Evolutionary conservation across 208 protist genomes (phyloP).

Genomic region (Crithidia fasciculata): DNA sequence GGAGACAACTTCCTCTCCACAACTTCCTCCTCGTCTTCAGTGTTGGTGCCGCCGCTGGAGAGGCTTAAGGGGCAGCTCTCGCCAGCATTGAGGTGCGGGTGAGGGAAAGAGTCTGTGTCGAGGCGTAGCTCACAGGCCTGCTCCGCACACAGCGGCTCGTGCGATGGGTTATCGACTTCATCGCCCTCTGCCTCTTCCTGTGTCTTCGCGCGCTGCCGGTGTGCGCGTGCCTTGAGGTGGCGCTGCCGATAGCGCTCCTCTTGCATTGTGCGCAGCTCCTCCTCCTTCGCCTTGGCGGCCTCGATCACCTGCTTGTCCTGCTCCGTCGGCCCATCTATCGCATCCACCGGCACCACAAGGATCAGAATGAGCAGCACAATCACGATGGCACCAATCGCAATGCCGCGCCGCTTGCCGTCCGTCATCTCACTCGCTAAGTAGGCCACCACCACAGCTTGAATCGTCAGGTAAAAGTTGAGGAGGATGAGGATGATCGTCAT

Average conservation of each 20-base stretch:
- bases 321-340: conserved; percentile 36
- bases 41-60: background rate
- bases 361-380: conserved; percentile 32
- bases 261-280: conserved; percentile 24
- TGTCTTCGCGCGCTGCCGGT: no score
- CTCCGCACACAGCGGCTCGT: background rate
- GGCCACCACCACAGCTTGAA: conserved; percentile 46
- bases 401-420: conserved; percentile 30
- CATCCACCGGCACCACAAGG: conserved; percentile 38
- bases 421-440: conserved; percentile 38
- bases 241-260: conserved; percentile 10
- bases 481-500: conserved; percentile 37
- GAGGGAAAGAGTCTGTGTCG: background rate
- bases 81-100: background rate
- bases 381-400: conserved; percentile 50
- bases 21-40: background rate
- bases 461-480: conserved; percentile 64
- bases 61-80: background rate
- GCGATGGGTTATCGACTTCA: background rate
- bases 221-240: background rate
- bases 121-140: background rate
- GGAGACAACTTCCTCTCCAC: background rate
- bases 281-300: conserved; percentile 35
- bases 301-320: conserved; percentile 48
- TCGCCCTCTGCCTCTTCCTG: no score